A percentile compares a stretch with the other conserved stretches of the same genome.
Evolutionary conservation across 2,329 filamentous ascomycete species (phyloP).

Genomic region (Microthyrium microscopicum): DNA sequence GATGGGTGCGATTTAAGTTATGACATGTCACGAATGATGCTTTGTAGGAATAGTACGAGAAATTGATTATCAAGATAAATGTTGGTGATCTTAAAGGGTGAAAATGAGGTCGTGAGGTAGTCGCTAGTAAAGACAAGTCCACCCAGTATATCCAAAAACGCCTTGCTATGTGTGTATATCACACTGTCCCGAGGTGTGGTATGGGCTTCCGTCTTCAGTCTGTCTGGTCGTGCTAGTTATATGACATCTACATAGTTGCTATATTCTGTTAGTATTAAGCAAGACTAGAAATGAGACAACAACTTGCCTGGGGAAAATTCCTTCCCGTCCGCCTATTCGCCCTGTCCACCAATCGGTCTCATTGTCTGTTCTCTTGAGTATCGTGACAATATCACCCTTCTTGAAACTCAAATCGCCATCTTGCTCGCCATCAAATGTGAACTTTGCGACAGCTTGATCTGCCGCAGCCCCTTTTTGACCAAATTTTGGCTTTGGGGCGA

Average conservation of each 20-base stretch:
- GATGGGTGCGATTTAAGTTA: too few species aligned
- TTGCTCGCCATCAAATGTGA: constrained; percentile 88
- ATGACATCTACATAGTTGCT: constrained; percentile 26
- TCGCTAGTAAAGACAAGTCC: background rate
- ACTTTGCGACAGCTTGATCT: constrained; percentile 81
- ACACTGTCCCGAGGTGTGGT: background rate
- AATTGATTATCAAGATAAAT: too few species aligned
- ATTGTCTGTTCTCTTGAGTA: constrained; percentile 85
- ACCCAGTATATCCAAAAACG: background rate
- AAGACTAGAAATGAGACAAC: background rate
- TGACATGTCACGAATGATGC: too few species aligned
- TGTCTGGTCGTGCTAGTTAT: constrained; percentile 9
- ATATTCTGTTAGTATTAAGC: constrained; percentile 5
- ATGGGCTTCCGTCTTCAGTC: background rate
- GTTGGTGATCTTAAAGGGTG: too few species aligned
- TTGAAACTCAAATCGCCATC: constrained; percentile 87
- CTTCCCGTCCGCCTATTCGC: constrained; percentile 64
- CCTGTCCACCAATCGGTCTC: constrained; percentile 98
- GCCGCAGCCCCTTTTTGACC: constrained; percentile 26
- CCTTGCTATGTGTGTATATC: background rate
- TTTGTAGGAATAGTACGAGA: too few species aligned
- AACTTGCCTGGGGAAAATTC: constrained; percentile 73
- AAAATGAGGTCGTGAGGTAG: too few species aligned
- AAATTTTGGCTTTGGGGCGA: constrained; percentile 22
- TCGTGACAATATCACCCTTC: constrained; percentile 92